Evolutionary conservation across 2,329 filamentous ascomycete genomes (phyloP), one percentile per base, ranked within the genome.

Genomic region (Xylariales sp.): DNA sequence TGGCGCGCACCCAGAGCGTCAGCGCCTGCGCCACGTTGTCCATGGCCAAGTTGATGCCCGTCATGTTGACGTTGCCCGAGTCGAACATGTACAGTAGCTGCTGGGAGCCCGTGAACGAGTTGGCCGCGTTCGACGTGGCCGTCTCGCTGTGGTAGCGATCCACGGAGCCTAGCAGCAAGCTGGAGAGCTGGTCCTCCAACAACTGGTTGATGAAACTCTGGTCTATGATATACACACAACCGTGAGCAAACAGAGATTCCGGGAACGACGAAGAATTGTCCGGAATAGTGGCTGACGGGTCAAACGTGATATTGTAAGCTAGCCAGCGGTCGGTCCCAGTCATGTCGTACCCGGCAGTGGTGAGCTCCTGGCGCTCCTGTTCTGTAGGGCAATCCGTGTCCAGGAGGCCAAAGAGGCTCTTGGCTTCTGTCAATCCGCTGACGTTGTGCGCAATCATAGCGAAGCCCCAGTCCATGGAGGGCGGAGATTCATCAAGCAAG

Each of bases 1-100:
- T 17, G 11, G 32, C 30, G 10, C 38, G 38, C 8, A 40, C 10
- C 17, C 19, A 24, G 14, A n/a, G 17, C 7, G 38, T 40, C 24
- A 40, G 10, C 6, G 23, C 24, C 6, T 40, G 25, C 12, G 32
- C n/a, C 2, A 40, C 23, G 11, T 29, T 18, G 24, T n/a, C 32
- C 10, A 36, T 23, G 8, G 13, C 12, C 5, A 5, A 17, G 11
- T 32, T 12, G 13, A 40, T 17, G 10, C 12, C 16, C 5, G 14
- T 27, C 31, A 40, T 21, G 12, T 36, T 19, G 2, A 40, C 13
- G 5, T 23, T n/a, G n/a, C 38, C 32, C 4, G 17, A 29, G 14
- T 36, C 20, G 38, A 29, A 40, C 5, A 40, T n/a, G 2, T 11
- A 10, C 4, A 14, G 15, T 8, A 32, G 32, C 17, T 35, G 4